These are phyloP conservation scores for Trametes elegans DNA, from an alignment of 768 basidiomycete species.

Conservation along the genomic window DNA sequence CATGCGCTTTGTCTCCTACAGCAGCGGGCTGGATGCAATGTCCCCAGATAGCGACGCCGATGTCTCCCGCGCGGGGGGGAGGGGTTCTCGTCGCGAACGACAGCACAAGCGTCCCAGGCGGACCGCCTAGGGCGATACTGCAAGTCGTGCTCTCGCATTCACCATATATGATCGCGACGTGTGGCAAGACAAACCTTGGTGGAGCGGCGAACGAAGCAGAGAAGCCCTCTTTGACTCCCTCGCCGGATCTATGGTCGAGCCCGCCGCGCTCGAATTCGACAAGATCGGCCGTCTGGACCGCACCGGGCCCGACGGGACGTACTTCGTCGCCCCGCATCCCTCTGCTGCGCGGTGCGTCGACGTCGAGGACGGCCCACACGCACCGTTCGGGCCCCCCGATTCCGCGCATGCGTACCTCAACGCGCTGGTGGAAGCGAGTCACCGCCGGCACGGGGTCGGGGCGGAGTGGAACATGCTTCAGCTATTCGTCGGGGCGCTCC, in stretches of 20 bases:
- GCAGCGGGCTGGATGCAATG: too few species aligned
- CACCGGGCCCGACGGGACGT: neutral
- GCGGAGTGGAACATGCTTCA: neutral
- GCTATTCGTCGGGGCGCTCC: neutral
- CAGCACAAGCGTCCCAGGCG: too few species aligned
- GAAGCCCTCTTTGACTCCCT: constrained; percentile 30
- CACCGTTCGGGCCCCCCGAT: neutral
- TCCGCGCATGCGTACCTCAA: neutral
- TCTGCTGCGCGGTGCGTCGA: neutral
- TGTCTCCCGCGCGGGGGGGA: too few species aligned
- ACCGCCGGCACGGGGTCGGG: neutral
- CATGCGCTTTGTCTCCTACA: too few species aligned
- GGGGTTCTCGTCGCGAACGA: too few species aligned
- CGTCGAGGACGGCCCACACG: neutral
- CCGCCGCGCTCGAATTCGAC: constrained; percentile 5
- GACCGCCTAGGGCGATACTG: too few species aligned
- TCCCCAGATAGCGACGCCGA: too few species aligned
- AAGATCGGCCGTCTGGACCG: constrained; percentile 3
- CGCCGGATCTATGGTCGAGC: neutral
- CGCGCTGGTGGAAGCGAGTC: neutral
- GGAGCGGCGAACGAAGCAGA: constrained; percentile 20
- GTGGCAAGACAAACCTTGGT: too few species aligned
- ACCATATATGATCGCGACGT: too few species aligned
- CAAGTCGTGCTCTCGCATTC: too few species aligned
- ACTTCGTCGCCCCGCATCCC: neutral